Percentiles rank a stretch among this genome's conserved stretches.
Conservation (phyloP, 805 yeast genomes). For the Metschnikowia arizonensis region DNA sequence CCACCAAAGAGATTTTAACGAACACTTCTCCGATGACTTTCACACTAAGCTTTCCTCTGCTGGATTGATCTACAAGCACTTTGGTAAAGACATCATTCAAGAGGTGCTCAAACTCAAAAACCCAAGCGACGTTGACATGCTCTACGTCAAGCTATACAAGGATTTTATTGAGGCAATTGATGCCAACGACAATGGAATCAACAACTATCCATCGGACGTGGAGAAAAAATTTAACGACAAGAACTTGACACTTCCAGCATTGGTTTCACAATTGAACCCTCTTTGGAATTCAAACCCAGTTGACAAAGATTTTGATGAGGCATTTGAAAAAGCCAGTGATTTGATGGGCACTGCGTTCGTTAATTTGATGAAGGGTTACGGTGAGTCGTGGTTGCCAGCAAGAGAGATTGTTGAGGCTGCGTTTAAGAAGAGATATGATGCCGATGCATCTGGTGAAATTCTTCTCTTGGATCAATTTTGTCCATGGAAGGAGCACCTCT, state of each 20-base stretch:
- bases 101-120: conserved; percentile 44
- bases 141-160: conserved; percentile 74
- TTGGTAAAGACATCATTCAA: conserved; percentile 64
- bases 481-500: conserved; percentile 95
- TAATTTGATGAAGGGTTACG: conserved; percentile 62
- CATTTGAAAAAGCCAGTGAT: conserved; percentile 66
- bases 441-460: conserved; percentile 69
- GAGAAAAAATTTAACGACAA: conserved; percentile 66
- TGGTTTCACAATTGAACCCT: conserved; percentile 80
- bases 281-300: conserved; percentile 70
- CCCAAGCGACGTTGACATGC: conserved; percentile 45
- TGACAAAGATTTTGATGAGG: conserved; percentile 61
- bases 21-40: conserved; percentile 60
- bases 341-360: conserved; percentile 82
- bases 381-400: conserved; percentile 90
- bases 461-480: conserved; percentile 70
- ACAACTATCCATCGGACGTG: conserved; percentile 54
- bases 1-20: conserved; percentile 88
- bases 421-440: conserved; percentile 52
- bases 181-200: conserved; percentile 93
- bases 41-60: conserved; percentile 88
- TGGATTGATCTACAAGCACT: conserved; percentile 87
- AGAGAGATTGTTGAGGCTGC: conserved; percentile 72
- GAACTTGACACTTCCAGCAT: conserved; percentile 70
- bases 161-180: conserved; percentile 89